Evolutionary conservation across 768 basidiomycete genomes (phyloP).

Genomic region (Hygrocybe punicea): DNA sequence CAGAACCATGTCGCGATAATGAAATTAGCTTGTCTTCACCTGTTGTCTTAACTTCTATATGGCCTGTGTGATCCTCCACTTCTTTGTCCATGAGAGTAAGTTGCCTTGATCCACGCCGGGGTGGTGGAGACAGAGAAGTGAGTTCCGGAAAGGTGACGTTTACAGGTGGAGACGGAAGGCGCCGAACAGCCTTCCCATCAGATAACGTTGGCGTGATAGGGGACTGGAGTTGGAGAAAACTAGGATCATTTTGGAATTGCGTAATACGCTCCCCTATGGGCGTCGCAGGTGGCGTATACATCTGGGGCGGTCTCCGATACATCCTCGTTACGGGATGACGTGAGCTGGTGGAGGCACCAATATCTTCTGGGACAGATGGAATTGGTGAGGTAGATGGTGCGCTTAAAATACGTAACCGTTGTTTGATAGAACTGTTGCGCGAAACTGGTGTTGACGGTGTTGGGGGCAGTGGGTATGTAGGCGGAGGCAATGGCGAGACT

Average conservation of each 20-base stretch:
- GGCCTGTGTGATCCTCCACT: constrained; percentile 19
- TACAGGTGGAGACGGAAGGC: constrained; percentile 18
- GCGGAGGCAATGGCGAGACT: constrained; percentile 41
- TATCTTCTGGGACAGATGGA: constrained; percentile 24
- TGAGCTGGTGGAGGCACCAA: constrained; percentile 18
- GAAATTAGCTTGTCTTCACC: constrained; percentile 35
- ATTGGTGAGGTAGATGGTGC: constrained; percentile 45
- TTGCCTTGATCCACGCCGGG: constrained; percentile 56
- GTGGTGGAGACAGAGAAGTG: constrained; percentile 52
- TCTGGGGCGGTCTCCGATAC: not conserved
- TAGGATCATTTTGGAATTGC: constrained; percentile 48
- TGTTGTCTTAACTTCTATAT: constrained; percentile 26
- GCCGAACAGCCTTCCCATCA: constrained; percentile 17
- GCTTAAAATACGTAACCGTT: constrained; percentile 66
- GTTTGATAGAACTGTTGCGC: constrained; percentile 49
- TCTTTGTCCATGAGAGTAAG: constrained; percentile 35
- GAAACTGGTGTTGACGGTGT: constrained; percentile 22
- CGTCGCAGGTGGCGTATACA: constrained; percentile 38
- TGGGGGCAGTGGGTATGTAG: constrained; percentile 45
- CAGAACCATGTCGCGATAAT: constrained; percentile 50
- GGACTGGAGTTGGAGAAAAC: constrained; percentile 56
- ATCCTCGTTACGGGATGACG: constrained; percentile 10
- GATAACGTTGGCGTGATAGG: constrained; percentile 42
- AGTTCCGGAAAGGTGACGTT: constrained; percentile 28
- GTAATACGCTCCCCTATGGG: constrained; percentile 68